Base-by-base conservation (phyloP, 192 early-diverging fungal genomes). In the Backusella mclennaniae region DNA sequence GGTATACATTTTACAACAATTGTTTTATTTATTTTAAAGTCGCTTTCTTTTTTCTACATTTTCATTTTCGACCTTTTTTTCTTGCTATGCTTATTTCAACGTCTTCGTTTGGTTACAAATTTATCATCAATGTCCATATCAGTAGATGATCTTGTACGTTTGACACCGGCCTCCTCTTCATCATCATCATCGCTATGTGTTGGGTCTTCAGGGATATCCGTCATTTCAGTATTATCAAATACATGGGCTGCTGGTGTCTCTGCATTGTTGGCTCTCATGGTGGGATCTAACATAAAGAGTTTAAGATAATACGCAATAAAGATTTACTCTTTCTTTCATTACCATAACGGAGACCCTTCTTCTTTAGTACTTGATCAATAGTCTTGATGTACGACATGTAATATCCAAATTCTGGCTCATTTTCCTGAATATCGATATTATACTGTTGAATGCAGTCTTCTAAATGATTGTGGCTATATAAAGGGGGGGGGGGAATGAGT, bases 311-410 rank as follows among this genome's bases (percentile, higher is more conserved):
- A 26, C 26, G 0, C 7, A 1, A 17, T 15, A 35, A n/a, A 6
- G 0, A 66, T 67, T 5, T 39, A 11, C 38, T 39, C 8, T 9
- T 12, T 39, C 38, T 39, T 26, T 26, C 2, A 35, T 19, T 70
- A 79, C 78, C 80, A 75, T 82, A 82, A 21, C 80, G 80, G 17
- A 77, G 69, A 36, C 81, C 80, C 9, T 80, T 80, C 71, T 85
- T 84, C 17, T 80, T 79, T 35, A 81, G 11, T 23, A 85, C 44
- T 35, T 79, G 83, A 66, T 85, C 80, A 11, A 89, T 71, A 14
- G 79, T 85, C 23, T 77, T 78, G 12, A 83, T 76, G 53, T 89
- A 89, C 1, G 69, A 42, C 31, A 75, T 74, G 29, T 87, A 81
- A 12, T 85, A 67, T 9, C 83, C 82, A 86, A 86, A 89, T 4